A percentile compares a stretch with the other conserved stretches of the same genome.
Evolutionary conservation across 2,329 filamentous ascomycete genomes (phyloP).

Genomic region (Akanthomyces muscarius): DNA sequence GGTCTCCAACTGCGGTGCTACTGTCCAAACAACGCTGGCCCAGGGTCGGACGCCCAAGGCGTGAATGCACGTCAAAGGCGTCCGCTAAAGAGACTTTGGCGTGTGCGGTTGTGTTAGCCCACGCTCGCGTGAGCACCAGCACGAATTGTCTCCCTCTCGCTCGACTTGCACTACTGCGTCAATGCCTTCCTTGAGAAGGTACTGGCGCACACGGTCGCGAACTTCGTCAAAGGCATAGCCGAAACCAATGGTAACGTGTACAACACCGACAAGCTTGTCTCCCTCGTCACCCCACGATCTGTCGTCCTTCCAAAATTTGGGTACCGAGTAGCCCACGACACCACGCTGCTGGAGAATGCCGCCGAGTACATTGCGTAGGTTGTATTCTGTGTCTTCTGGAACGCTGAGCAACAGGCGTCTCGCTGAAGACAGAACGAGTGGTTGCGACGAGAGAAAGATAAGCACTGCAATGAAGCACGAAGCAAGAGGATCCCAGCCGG

Average conservation of each 20-base stretch:
- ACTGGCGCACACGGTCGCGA: slow-evolving; percentile 67
- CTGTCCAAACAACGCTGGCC: slow-evolving; percentile 11
- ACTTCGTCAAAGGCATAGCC: slow-evolving; percentile 78
- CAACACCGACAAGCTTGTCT: slow-evolving; percentile 69
- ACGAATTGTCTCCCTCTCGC: slow-evolving; percentile 67
- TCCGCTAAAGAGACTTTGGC: slow-evolving; percentile 33
- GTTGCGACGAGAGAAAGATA: slow-evolving; percentile 88
- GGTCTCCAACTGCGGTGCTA: slow-evolving; percentile 12
- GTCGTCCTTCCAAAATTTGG: slow-evolving; percentile 91
- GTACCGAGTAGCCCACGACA: slow-evolving; percentile 79
- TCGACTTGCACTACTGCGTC: slow-evolving; percentile 87
- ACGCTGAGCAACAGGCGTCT: slow-evolving; percentile 79
- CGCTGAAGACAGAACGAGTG: slow-evolving; percentile 80
- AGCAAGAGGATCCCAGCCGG: slow-evolving; percentile 90
- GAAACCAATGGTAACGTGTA: slow-evolving; percentile 75
- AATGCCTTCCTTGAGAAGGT: slow-evolving; percentile 67
- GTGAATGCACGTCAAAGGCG: slow-evolving; percentile 5
- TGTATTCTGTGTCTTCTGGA: slow-evolving; percentile 81
- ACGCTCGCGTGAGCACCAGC: slow-evolving; percentile 50
- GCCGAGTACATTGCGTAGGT: slow-evolving; percentile 77
- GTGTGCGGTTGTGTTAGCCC: slow-evolving; percentile 29
- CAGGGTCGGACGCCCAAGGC: background rate
- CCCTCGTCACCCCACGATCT: slow-evolving; percentile 40
- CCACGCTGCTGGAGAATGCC: slow-evolving; percentile 79
- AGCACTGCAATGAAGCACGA: slow-evolving; percentile 90